Evolutionary conservation across 2,329 filamentous ascomycete species (phyloP).

Genomic region (Botrytis squamosa): DNA sequence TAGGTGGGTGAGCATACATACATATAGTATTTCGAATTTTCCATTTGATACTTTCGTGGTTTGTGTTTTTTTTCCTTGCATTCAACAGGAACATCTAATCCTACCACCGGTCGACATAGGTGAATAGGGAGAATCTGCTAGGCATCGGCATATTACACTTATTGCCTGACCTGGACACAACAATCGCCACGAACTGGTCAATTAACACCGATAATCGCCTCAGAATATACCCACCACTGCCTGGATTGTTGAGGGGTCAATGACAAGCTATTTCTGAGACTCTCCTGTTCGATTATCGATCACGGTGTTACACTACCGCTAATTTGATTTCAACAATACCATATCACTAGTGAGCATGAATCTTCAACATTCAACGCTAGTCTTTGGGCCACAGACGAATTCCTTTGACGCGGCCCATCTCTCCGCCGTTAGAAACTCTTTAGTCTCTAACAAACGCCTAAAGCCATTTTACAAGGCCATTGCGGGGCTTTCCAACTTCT

Average conservation of each 20-base stretch:
- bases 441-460: not conserved
- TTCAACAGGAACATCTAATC: not conserved
- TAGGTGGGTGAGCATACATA: not conserved
- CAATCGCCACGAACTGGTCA: not conserved
- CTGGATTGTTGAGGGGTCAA: not conserved
- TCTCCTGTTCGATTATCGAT: not conserved
- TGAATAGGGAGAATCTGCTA: not conserved
- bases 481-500: not conserved
- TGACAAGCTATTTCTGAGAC: not conserved
- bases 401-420: not conserved
- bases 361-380: not conserved
- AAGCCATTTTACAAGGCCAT: not conserved
- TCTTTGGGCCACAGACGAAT: not conserved
- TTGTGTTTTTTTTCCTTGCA: not conserved
- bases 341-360: not conserved
- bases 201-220: not conserved
- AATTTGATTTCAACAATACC: not conserved
- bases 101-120: not conserved
- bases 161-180: not conserved
- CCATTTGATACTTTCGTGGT: not conserved
- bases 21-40: not conserved
- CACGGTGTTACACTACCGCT: not conserved
- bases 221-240: not conserved
- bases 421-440: not conserved
- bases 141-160: not conserved